Base-by-base conservation (phyloP, 1,284 basidiomycete species). In the Irpex lacteus region DNA sequence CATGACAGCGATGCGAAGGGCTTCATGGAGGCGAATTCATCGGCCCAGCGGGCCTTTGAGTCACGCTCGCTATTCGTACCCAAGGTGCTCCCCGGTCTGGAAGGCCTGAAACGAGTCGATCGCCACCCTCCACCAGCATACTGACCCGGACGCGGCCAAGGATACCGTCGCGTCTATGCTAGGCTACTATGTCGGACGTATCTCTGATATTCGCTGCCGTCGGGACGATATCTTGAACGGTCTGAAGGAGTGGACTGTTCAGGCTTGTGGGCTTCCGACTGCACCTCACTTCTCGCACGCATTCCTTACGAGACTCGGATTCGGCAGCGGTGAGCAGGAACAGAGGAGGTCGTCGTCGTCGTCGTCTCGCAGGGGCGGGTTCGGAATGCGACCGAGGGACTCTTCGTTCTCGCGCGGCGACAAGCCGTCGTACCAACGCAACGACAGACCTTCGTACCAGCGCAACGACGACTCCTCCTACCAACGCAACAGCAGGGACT, bases 121-220 rank as follows among this genome's bases (percentile, higher is more conserved):
- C 21, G n/a, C 60, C 73, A 19, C 44, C 6, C 54, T 74, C 15
- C 54, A 71, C 36, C 63, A 64, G 5, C 56, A 65, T 34, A 19
- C 93, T 37, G 86, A 91, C 70, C 75, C 78, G 40, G 81, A 83
- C 4, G 84, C 85, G 0, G 73, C 94, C 60, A 76, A 79, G 54
- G 88, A 91, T 68, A 85, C 90, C 1, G 90, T 94, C 72, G 79
- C 83, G 26, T 88, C 90, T 6, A 73, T 92, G 61, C 75, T 96
- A 11, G 95, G 95, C 0, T 96, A 88, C 80, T 96, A 96, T 77
- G 68, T 87, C 57, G 74, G 81, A 59, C 86, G 86, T 70, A 63
- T 77, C 0, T 72, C 73, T 5, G 80, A 88, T 26, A 70, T 95
- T 59, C 81, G 87, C 26, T 71, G 82, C 1, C 70, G 74, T 58